A percentile compares a stretch with the other conserved stretches of the same genome.
Conservation (phyloP, 257 asterid species). For the Rhazya stricta region DNA sequence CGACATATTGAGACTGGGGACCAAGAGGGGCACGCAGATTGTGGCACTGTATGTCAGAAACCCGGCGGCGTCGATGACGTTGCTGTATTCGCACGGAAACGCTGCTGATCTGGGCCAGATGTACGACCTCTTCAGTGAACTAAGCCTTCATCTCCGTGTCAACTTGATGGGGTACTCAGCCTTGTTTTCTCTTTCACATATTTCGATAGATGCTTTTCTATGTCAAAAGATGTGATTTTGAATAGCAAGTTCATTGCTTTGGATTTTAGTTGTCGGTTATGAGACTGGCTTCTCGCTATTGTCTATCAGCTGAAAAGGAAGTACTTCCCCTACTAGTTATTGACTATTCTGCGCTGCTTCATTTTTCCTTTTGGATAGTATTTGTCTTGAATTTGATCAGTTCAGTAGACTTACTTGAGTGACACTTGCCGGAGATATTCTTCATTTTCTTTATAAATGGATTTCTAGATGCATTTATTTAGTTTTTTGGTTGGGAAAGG, state of each 20-base stretch:
- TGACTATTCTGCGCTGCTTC: background rate
- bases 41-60: conserved; percentile 72
- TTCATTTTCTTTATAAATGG: background rate
- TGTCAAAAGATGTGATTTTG: conserved; percentile 7
- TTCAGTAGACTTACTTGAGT: background rate
- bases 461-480: background rate
- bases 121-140: conserved; percentile 81
- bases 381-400: background rate
- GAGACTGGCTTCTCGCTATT: background rate
- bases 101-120: conserved; percentile 99
- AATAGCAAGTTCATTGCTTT: background rate
- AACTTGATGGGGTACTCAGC: conserved; percentile 76
- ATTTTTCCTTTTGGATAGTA: background rate
- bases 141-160: conserved; percentile 80
- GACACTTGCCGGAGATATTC: background rate
- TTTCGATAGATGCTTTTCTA: background rate
- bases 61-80: conserved; percentile 69
- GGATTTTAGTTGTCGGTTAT: background rate
- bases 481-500: background rate
- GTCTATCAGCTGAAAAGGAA: background rate
- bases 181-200: background rate
- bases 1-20: conserved; percentile 70
- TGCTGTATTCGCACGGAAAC: conserved; percentile 90
- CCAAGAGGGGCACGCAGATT: conserved; percentile 74
- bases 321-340: background rate